phyloP scores from a whole-genome alignment of 306 rosid genomes.

The Spatholobus suberectus region DNA sequence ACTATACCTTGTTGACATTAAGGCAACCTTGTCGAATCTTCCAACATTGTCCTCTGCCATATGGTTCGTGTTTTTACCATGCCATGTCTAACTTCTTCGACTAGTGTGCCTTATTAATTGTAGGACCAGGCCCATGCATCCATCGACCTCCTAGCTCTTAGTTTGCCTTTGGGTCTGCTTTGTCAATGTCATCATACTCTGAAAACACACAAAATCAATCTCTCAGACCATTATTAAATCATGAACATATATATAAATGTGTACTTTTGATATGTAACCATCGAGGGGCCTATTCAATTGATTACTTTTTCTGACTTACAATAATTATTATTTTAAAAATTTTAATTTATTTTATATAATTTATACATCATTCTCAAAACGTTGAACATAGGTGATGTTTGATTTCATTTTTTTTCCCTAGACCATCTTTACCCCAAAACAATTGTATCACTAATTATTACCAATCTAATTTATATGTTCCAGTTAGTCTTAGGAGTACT shows the following conservation, averaged over 20 bases:
- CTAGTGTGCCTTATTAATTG: constrained; percentile 36
- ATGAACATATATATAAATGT: constrained; percentile 16
- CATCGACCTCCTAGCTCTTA: neutral
- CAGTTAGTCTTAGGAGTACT: neutral
- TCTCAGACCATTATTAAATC: constrained; percentile 14
- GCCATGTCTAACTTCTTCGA: constrained; percentile 9
- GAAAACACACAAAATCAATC: constrained; percentile 24
- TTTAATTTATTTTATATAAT: neutral
- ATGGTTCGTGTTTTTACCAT: neutral
- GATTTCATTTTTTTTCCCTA: no score
- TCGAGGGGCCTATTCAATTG: constrained; percentile 19
- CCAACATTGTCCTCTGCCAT: constrained; percentile 44
- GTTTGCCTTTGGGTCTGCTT: constrained; percentile 13
- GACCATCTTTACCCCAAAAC: neutral
- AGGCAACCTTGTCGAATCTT: constrained; percentile 32
- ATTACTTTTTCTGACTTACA: constrained; percentile 12
- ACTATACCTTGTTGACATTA: constrained; percentile 42
- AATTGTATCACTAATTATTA: neutral
- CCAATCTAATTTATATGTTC: neutral
- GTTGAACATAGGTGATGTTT: neutral
- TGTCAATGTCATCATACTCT: constrained; percentile 39
- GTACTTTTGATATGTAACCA: constrained; percentile 32
- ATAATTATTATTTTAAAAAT: neutral
- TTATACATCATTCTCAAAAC: neutral
- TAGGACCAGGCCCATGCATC: constrained; percentile 39